Base-by-base conservation (phyloP, 257 asterid species). In the Agastache rugosa region DNA sequence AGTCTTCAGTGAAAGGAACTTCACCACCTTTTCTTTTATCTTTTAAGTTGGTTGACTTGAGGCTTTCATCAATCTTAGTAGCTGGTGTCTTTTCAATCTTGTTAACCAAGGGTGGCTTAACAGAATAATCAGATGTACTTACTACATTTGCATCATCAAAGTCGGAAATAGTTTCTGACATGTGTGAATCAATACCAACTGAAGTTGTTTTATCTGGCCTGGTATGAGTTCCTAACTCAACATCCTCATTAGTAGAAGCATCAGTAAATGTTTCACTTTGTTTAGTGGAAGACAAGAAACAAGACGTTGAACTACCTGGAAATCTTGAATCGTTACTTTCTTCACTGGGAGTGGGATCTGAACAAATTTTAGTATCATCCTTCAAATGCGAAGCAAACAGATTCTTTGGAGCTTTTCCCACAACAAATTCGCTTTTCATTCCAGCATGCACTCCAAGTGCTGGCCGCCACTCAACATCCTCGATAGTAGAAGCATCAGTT, bases 381-480 rank as follows among this genome's bases (percentile, higher is more conserved):
- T 75, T 75, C 74, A 72, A 44, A 72, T 69, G 82, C 53, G 34
- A 47, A 17, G 69, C 74, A 65, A 45, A 71, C 48, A 51, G 77
- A 59, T 66, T 77, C 50, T 69, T 76, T 31, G 72, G 55, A 82
- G 77, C 68, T 66, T 63, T 51, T 77, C 60, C 87, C 41, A n/a
- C 65, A 37, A 53, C 70, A 50, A 1, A 25, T 48, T 67, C 75
- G 41, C 73, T 41, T 67, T 75, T 80, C 73, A 69, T 77, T 75
- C 80, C 72, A 42, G 65, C 70, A 67, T 34, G 73, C 72, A 55
- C 12, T 45, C 78, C 41, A 67, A 56, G 17, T 61, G 78, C 74
- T 41, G 89, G 89, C 54, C 37, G 85, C 39, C 96, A 70, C 39
- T 70, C 79, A 45, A 58, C 70, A 67, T 66, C 72, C 64, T 81